Percentiles rank a stretch among this genome's conserved stretches.
Conservation (phyloP, 2,329 filamentous ascomycete genomes). For the Lasiodiplodia hormozganensis region DNA sequence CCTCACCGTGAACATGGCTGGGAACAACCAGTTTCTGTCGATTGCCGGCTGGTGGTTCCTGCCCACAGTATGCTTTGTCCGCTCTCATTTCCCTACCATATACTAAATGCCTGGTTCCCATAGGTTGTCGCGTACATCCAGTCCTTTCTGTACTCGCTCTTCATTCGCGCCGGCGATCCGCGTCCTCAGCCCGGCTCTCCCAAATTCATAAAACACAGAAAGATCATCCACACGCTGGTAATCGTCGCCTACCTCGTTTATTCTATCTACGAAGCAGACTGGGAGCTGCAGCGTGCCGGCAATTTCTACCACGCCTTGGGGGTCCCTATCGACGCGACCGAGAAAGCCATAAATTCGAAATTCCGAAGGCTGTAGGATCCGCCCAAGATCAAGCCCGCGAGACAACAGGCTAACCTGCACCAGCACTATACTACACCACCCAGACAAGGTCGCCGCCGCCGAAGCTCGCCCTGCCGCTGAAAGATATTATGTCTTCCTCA, state of each 20-base stretch:
- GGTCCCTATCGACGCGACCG: constrained; percentile 71
- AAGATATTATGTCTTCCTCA: constrained; percentile 79
- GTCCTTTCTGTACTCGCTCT: constrained; percentile 82
- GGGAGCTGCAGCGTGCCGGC: constrained; percentile 72
- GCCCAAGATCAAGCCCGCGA: not conserved
- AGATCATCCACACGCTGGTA: constrained; percentile 82
- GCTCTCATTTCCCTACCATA: not conserved
- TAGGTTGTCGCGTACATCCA: constrained; percentile 81
- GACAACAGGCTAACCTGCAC: not conserved
- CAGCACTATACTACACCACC: constrained; percentile 70
- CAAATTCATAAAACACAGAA: constrained; percentile 75
- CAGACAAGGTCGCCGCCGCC: constrained; percentile 72
- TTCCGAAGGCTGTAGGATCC: constrained; percentile 72
- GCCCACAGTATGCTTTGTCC: constrained; percentile 58
- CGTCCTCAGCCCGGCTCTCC: constrained; percentile 73
- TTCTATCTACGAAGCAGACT: constrained; percentile 91
- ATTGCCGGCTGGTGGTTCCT: constrained; percentile 68
- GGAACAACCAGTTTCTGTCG: constrained; percentile 52
- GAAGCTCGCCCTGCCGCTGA: constrained; percentile 51
- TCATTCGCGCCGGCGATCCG: constrained; percentile 87
- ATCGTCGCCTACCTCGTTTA: constrained; percentile 85
- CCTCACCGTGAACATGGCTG: constrained; percentile 7
- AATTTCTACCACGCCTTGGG: constrained; percentile 83
- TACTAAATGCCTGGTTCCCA: not conserved
- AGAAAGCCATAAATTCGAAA: constrained; percentile 79